phyloP scores from a whole-genome alignment of 306 rosid species.

The Vigna radiata region DNA sequence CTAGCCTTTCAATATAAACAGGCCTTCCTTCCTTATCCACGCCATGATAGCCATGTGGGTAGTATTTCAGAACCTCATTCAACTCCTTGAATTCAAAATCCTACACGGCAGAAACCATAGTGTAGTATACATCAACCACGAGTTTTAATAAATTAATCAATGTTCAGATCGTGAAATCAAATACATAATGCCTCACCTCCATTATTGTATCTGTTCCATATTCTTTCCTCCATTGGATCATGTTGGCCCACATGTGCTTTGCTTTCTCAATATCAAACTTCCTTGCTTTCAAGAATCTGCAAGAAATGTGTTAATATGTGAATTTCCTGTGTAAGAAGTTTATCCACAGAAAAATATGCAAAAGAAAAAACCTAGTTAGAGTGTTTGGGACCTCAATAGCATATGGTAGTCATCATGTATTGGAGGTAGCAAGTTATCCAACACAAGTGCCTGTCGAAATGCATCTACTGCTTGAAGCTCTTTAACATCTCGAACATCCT shows the following conservation, averaged over 20 bases:
- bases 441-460: slow-evolving; percentile 68
- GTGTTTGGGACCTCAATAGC: slow-evolving; percentile 67
- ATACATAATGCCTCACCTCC: slow-evolving; percentile 58
- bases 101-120: slow-evolving; percentile 45
- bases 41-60: slow-evolving; percentile 91
- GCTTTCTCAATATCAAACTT: slow-evolving; percentile 87
- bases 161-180: slow-evolving; percentile 28
- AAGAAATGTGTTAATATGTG: slow-evolving; percentile 34
- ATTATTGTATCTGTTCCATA: slow-evolving; percentile 75
- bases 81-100: slow-evolving; percentile 81
- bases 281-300: slow-evolving; percentile 88
- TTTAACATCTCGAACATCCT: slow-evolving; percentile 77
- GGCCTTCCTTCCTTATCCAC: slow-evolving; percentile 93
- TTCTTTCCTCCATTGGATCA: slow-evolving; percentile 93
- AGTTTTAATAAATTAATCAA: background rate
- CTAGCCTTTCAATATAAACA: slow-evolving; percentile 81
- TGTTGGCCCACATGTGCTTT: slow-evolving; percentile 86
- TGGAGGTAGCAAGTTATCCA: slow-evolving; percentile 68
- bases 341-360: too few species aligned
- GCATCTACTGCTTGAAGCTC: slow-evolving; percentile 78
- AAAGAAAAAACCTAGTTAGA: background rate
- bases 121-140: slow-evolving; percentile 20
- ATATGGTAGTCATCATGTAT: slow-evolving; percentile 80
- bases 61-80: slow-evolving; percentile 69
- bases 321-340: background rate